Evolutionary conservation across 2,329 filamentous ascomycete species (phyloP).

Genomic region (Rhexocercosporidium sp.): DNA sequence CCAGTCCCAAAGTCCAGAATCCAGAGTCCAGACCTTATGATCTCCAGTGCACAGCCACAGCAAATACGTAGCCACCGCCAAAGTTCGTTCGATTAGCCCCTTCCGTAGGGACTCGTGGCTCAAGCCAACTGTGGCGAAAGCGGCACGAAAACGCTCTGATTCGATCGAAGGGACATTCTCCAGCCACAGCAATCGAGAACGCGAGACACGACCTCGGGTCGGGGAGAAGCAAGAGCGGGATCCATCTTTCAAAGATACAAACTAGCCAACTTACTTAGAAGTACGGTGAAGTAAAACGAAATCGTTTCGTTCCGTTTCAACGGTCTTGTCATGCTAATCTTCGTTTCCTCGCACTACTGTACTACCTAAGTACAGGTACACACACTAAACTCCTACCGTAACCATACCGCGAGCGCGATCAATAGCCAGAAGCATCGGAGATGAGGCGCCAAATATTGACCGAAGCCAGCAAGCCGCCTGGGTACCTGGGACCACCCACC

Average conservation of each 20-base stretch:
- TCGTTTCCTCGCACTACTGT: neutral
- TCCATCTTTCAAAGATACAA: too few relatives aligned
- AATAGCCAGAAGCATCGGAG: conserved; percentile 10
- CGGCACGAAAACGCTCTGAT: neutral
- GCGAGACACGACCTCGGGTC: neutral
- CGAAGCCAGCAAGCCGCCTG: conserved; percentile 4
- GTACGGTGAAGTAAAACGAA: too few relatives aligned
- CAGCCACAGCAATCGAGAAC: conserved; percentile 6
- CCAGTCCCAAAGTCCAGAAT: too few relatives aligned
- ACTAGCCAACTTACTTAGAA: too few relatives aligned
- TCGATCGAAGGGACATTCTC: neutral
- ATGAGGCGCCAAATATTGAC: conserved; percentile 7
- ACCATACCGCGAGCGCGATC: too few relatives aligned
- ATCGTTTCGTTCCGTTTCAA: neutral
- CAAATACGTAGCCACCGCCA: neutral
- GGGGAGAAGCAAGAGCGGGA: neutral
- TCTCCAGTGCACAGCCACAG: conserved; percentile 10
- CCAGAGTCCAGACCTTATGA: neutral
- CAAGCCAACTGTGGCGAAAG: neutral
- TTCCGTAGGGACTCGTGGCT: neutral
- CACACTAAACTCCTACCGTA: too few relatives aligned
- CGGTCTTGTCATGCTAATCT: neutral
- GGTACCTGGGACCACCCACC: too few relatives aligned
- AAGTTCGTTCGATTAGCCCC: neutral
- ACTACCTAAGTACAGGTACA: too few relatives aligned